Evolutionary conservation across 768 basidiomycete species (phyloP), one percentile per base, ranked within the genome.

Genomic region (Mycena galericulata): DNA sequence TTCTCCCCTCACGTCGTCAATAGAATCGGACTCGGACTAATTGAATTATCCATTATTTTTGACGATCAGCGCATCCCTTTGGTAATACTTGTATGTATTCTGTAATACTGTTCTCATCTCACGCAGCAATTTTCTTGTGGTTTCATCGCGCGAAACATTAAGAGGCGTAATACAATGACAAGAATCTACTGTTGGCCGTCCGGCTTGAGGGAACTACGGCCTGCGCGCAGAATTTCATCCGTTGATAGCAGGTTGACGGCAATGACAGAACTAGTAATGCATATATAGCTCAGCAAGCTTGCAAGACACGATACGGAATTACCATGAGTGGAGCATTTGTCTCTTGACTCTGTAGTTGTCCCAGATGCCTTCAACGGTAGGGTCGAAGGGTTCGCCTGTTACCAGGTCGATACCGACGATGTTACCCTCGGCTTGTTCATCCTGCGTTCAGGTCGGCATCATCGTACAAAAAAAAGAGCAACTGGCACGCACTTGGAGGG

Each of bases 311-410:
- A 43, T 29, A 82, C n/a, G n/a, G n/a, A n/a, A 90, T 77, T 73
- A 96, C 96, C 94, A 95, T 75, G 96, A 97, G 77, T 98, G 97
- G 50, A 99, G 82, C 96, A 99, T 98, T 78, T 99, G 98, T 68
- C 97, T 86, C 85, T 99, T 99, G 68, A 99, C 98, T 72, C 98
- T 87, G 78, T 98, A 99, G 82, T 98, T 99, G 78, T 99, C 98
- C 97, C 97, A 99, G 29, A 99, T 91, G 40, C 98, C 98, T 76
- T 96, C 93, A 7, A 95, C 91, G 12, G 94, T 94, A 24, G 98
- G 98, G 76, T 99, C 97, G 76, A 97, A 93, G 1, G 97, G 96
- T 79, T 98, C 96, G 57, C 98, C 98, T 20, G 96, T 93, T 77
- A 95, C 85, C 40, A 99, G 84, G 81, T 99, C 95, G 69, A 99